Evolutionary conservation across 208 protist genomes (phyloP), one percentile per base, ranked within the genome.

Genomic region (Vickermania ingenoplastis): DNA sequence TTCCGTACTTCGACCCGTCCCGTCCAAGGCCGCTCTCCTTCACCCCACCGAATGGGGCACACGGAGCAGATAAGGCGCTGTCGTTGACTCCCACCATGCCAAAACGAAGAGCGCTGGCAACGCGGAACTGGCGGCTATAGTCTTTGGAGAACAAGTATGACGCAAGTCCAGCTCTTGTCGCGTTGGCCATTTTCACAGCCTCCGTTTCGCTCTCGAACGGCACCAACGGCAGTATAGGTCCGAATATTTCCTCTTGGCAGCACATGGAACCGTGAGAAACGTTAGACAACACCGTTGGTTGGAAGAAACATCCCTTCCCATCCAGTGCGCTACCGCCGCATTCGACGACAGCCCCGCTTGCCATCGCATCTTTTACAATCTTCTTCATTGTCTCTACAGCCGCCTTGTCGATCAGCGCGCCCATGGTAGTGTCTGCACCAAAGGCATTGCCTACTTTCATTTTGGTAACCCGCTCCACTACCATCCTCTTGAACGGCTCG

Each of bases 21-120:
- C 83, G 79, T 14, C 91, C 93, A 21, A 96, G 73, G 23, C 93
- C 93, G 60, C 77, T 87, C 26, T 91, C 82, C 71, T 97, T 97
- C 24, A 91, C 59, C 2, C 91, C 93, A 41, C 93, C 93, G 63
- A 96, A 97, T 26, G 93, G 93, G 0, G 79, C 71, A 36, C 48
- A 59, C 7, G 87, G 74, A 13, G 57, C 67, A 17, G 86, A 86
- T 26, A 89, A 53, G 48, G 57, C 65, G 24, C 59, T 67, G 62
- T 91, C 86, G 66, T 95, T 94, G 27, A 91, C 67, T 29, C 86
- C 90, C 21, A 94, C 72, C 79, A 96, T 91, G 53, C 93, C 93
- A 60, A 80, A 85, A 13, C 79, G 71, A 27, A 96, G 70, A 29
- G 74, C 71, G 25, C 72, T 71, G 21, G 71, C 41, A 11, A 94